Percentiles rank a stretch among this genome's conserved stretches.
phyloP scores from a whole-genome alignment of 257 asterid genomes.

The Vinca minor region DNA sequence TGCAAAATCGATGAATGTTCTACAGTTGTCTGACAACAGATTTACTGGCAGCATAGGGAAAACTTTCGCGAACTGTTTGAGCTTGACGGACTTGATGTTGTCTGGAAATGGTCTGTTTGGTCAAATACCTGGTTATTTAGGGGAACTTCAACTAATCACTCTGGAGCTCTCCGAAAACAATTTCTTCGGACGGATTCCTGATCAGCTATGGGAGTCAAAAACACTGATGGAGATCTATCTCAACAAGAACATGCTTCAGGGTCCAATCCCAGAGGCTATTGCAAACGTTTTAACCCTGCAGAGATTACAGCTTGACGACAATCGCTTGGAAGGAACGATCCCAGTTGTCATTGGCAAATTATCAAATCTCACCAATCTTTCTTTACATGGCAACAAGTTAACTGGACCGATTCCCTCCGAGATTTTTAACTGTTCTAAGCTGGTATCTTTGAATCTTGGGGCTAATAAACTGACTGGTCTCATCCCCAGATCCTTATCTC shows the following conservation, averaged over 20 bases:
- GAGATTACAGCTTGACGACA: slow-evolving; percentile 53
- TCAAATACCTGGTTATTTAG: slow-evolving; percentile 56
- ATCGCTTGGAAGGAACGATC: slow-evolving; percentile 49
- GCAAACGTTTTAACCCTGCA: slow-evolving; percentile 28
- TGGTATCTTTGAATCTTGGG: slow-evolving; percentile 62
- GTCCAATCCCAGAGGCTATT: slow-evolving; percentile 34
- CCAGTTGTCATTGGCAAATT: slow-evolving; percentile 54
- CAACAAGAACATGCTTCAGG: slow-evolving; percentile 42
- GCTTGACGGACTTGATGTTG: slow-evolving; percentile 43
- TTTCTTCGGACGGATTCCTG: slow-evolving; percentile 52
- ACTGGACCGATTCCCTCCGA: slow-evolving; percentile 53
- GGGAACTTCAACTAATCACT: slow-evolving; percentile 42
- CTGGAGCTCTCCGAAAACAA: slow-evolving; percentile 54
- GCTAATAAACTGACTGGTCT: slow-evolving; percentile 41
- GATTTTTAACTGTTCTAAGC: slow-evolving; percentile 52
- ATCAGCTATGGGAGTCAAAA: slow-evolving; percentile 53
- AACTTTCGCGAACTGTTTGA: slow-evolving; percentile 39
- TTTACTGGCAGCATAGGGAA: slow-evolving; percentile 47
- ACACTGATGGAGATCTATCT: slow-evolving; percentile 52
- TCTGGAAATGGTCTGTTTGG: slow-evolving; percentile 55
- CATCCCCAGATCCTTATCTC: slow-evolving; percentile 47
- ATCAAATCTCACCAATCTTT: slow-evolving; percentile 56
- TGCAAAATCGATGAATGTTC: slow-evolving; percentile 32
- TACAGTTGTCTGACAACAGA: slow-evolving; percentile 43
- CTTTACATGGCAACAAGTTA: slow-evolving; percentile 58